Evolutionary conservation across 2,329 filamentous ascomycete genomes (phyloP).

Genomic region (Macroventuria anomochaeta): DNA sequence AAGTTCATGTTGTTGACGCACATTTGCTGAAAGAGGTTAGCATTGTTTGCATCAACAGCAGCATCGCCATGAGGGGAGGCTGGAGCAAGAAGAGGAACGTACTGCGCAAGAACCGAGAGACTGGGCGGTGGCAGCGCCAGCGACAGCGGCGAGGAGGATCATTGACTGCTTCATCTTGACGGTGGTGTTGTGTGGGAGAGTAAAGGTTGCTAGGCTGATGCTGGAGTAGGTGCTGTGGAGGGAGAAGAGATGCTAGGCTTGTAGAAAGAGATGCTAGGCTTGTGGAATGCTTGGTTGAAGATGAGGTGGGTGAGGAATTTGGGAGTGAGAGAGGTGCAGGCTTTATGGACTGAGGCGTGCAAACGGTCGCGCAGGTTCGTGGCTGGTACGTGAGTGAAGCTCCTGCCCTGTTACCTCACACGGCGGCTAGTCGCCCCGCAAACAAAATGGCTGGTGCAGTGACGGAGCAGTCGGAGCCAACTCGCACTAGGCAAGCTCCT

Average conservation of each 20-base stretch:
- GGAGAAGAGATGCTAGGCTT: conserved; percentile 15
- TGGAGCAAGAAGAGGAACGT: conserved; percentile 26
- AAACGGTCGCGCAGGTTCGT: conserved; percentile 18
- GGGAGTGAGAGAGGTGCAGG: conserved; percentile 16
- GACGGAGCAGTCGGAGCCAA: conserved; percentile 18
- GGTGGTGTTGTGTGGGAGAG: conserved; percentile 15
- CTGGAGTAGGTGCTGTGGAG: conserved; percentile 24
- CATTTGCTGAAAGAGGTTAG: conserved; percentile 39
- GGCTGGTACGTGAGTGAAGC: conserved; percentile 18
- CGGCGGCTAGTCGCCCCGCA: conserved; percentile 19
- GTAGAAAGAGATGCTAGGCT: conserved; percentile 15
- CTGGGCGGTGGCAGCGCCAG: conserved; percentile 47
- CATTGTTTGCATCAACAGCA: conserved; percentile 3
- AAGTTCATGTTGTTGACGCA: conserved; percentile 57
- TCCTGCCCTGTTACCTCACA: conserved; percentile 18
- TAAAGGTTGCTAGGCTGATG: conserved; percentile 31
- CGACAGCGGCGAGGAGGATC: conserved; percentile 45
- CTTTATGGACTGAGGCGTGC: conserved; percentile 12
- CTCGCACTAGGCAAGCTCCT: conserved; percentile 8
- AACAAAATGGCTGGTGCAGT: conserved; percentile 26
- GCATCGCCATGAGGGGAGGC: neutral
- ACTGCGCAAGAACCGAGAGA: conserved; percentile 45
- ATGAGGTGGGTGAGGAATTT: conserved; percentile 15
- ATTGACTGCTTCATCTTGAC: conserved; percentile 49
- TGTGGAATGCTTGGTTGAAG: conserved; percentile 17